Evolutionary conservation across 2,329 filamentous ascomycete species (phyloP).

Genomic region (Cytospora leucostoma): DNA sequence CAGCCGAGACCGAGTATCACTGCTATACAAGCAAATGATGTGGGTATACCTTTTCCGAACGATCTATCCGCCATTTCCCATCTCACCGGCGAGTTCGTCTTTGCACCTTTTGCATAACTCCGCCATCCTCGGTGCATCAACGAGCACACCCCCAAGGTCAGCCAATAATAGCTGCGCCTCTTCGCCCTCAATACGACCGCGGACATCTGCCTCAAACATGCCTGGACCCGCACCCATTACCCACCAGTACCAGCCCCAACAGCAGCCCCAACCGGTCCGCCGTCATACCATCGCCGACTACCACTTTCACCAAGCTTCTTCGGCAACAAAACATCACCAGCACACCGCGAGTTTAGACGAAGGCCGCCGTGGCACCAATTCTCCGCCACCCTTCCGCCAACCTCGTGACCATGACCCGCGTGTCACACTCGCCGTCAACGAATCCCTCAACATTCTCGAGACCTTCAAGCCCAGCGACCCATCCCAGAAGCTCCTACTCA

Average conservation of each 20-base stretch:
- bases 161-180: slow-evolving; percentile 39
- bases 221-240: neutral
- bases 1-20: slow-evolving; percentile 55
- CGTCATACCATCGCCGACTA: slow-evolving; percentile 34
- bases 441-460: slow-evolving; percentile 57
- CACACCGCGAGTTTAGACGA: slow-evolving; percentile 28
- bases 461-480: slow-evolving; percentile 59
- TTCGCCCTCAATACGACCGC: slow-evolving; percentile 36
- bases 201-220: slow-evolving; percentile 26
- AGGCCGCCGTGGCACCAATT: slow-evolving; percentile 35
- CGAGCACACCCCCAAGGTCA: slow-evolving; percentile 36
- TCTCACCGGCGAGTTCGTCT: slow-evolving; percentile 28
- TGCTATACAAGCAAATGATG: slow-evolving; percentile 66
- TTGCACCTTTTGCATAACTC: slow-evolving; percentile 27
- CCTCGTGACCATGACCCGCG: slow-evolving; percentile 52
- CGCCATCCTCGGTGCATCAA: slow-evolving; percentile 25
- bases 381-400: slow-evolving; percentile 50
- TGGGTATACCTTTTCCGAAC: slow-evolving; percentile 66
- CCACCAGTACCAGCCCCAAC: slow-evolving; percentile 11
- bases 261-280: slow-evolving; percentile 24
- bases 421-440: slow-evolving; percentile 57
- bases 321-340: slow-evolving; percentile 26
- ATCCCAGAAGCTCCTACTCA: slow-evolving; percentile 59
- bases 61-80: slow-evolving; percentile 54
- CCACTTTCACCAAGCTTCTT: slow-evolving; percentile 29